Conservation (phyloP, 2,329 filamentous ascomycete species). For the Penicillium sp. region DNA sequence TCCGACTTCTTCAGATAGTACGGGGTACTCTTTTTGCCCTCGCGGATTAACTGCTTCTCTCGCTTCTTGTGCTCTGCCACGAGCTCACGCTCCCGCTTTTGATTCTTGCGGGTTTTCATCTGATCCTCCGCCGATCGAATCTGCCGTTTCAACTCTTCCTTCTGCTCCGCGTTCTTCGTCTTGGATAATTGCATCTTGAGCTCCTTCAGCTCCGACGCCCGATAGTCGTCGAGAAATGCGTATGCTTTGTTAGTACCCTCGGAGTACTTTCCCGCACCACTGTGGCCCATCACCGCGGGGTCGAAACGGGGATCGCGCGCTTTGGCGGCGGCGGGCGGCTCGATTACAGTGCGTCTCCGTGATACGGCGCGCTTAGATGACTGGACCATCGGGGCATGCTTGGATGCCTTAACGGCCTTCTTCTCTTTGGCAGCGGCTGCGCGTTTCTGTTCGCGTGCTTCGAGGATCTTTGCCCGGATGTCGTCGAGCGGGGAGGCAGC, state of each 20-base stretch:
- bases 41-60: constrained; percentile 81
- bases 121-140: constrained; percentile 79
- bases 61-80: constrained; percentile 74
- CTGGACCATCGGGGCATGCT: constrained; percentile 85
- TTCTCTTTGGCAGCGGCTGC: constrained; percentile 36
- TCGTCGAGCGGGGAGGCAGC: constrained; percentile 40
- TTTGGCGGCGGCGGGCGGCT: constrained; percentile 59
- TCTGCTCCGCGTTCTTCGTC: constrained; percentile 67
- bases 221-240: constrained; percentile 84
- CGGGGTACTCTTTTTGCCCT: constrained; percentile 78
- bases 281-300: constrained; percentile 54
- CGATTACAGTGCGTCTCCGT: constrained; percentile 75
- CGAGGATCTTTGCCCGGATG: constrained; percentile 44
- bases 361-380: constrained; percentile 83
- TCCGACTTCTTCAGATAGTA: constrained; percentile 94
- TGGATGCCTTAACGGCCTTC: constrained; percentile 63
- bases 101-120: constrained; percentile 70
- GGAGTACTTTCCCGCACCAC: constrained; percentile 36
- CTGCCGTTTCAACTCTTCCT: constrained; percentile 71
- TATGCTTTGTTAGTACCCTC: constrained; percentile 72
- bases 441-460: constrained; percentile 49
- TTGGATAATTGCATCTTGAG: constrained; percentile 70
- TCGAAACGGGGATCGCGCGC: constrained; percentile 90
- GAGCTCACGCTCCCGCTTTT: constrained; percentile 71
- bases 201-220: constrained; percentile 77